phyloP scores from a whole-genome alignment of 176 grass and related monocot species.

The Ampelocalamus luodianensis region DNA sequence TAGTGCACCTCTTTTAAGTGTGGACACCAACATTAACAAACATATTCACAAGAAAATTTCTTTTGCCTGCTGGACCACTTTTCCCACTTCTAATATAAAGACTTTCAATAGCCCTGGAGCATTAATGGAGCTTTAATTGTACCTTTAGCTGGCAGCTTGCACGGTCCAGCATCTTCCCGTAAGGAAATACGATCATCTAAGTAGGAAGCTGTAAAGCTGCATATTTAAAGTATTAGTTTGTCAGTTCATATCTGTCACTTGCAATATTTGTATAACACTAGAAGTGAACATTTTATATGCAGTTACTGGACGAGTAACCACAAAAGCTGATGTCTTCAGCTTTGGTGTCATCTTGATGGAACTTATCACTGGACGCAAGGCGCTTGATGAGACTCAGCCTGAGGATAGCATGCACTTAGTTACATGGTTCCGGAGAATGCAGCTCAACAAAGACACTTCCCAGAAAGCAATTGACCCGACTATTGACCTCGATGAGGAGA shows the following conservation, averaged over 20 bases:
- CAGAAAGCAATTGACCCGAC: conserved; percentile 67
- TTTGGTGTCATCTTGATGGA: conserved; percentile 98
- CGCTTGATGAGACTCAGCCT: conserved; percentile 75
- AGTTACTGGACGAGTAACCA: conserved; percentile 96
- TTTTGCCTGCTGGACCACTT: background rate
- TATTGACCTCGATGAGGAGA: conserved; percentile 79
- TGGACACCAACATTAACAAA: background rate
- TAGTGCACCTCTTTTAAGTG: background rate
- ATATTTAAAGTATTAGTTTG: conserved; percentile 6
- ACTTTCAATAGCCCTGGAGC: conserved; percentile 2
- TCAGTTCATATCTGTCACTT: background rate
- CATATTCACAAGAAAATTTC: background rate
- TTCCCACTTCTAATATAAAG: background rate
- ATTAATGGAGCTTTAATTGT: conserved; percentile 10
- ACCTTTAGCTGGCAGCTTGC: background rate
- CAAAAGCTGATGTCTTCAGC: conserved; percentile 95
- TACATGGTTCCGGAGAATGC: conserved; percentile 92
- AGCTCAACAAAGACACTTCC: conserved; percentile 77
- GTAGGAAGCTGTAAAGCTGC: background rate
- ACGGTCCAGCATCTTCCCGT: background rate
- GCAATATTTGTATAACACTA: conserved; percentile 7
- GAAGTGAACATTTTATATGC: conserved; percentile 35
- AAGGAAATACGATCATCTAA: background rate
- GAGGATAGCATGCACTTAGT: conserved; percentile 96
- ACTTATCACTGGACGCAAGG: conserved; percentile 86